Conservation (phyloP, 371 early-diverging fungal genomes). For the Zychaea mexicana region DNA sequence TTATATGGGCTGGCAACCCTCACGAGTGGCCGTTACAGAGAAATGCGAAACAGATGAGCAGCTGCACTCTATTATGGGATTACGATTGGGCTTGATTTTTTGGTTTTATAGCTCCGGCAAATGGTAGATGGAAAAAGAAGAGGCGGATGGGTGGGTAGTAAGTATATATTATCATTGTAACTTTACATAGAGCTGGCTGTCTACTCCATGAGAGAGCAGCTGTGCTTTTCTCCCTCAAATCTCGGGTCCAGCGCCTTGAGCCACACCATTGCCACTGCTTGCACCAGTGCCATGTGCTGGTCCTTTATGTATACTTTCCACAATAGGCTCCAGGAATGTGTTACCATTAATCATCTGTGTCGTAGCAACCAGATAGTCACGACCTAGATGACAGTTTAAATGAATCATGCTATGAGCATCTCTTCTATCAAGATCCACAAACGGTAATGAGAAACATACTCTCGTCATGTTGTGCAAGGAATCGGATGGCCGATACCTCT, state of each 20-base stretch:
- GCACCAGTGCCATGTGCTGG: constrained; percentile 7
- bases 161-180: too few species aligned
- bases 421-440: not conserved
- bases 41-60: too few species aligned
- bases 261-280: not conserved
- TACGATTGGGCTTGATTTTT: too few species aligned
- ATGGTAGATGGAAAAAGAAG: too few species aligned
- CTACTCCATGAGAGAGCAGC: not conserved
- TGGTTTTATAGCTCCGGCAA: too few species aligned
- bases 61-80: too few species aligned
- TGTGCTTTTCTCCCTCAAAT: not conserved
- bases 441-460: constrained; percentile 51
- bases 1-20: not conserved
- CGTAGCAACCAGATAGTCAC: constrained; percentile 85
- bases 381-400: constrained; percentile 58
- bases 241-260: not conserved
- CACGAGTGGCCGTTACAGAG: too few species aligned
- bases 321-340: constrained; percentile 64
- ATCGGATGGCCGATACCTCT: constrained; percentile 87
- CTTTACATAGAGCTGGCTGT: too few species aligned
- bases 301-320: constrained; percentile 29
- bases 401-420: not conserved
- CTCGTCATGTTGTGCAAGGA: constrained; percentile 77
- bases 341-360: constrained; percentile 88
- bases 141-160: too few species aligned